These are phyloP conservation scores for Neonectria magnoliae DNA, from an alignment of 2,329 filamentous ascomycete genomes.

Conservation along the genomic window DNA sequence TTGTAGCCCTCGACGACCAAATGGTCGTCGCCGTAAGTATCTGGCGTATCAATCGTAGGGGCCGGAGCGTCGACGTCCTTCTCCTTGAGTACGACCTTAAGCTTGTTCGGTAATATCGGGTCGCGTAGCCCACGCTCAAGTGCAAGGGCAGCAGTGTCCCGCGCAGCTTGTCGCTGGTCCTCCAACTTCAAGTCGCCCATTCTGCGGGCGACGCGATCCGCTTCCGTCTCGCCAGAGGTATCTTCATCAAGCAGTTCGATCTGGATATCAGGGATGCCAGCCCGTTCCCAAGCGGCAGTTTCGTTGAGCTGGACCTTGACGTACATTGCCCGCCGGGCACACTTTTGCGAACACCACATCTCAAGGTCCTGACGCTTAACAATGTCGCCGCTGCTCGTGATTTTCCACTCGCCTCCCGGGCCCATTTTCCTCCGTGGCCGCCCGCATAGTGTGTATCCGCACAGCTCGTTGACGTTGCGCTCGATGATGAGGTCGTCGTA, in stretches of 20 bases:
- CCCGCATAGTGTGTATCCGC: conserved; percentile 85
- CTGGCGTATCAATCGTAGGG: conserved; percentile 33
- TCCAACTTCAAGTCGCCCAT: conserved; percentile 56
- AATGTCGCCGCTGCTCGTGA: conserved; percentile 69
- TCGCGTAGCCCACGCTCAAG: conserved; percentile 58
- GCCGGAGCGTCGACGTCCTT: conserved; percentile 51
- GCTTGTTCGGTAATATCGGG: conserved; percentile 41
- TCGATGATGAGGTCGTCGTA: conserved; percentile 91
- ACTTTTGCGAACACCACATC: conserved; percentile 86
- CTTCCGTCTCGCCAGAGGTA: conserved; percentile 58
- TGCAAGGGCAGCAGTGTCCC: conserved; percentile 57
- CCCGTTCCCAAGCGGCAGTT: conserved; percentile 85
- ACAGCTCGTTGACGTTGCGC: conserved; percentile 83
- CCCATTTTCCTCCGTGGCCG: conserved; percentile 67
- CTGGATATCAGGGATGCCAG: conserved; percentile 63
- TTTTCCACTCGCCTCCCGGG: conserved; percentile 72
- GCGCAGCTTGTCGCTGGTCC: conserved; percentile 52
- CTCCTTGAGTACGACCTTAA: conserved; percentile 63
- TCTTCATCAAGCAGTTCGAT: conserved; percentile 77
- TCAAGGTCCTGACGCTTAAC: conserved; percentile 78
- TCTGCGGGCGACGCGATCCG: conserved; percentile 49
- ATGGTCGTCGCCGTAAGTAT: conserved; percentile 52
- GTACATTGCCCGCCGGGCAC: conserved; percentile 82
- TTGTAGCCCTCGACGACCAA: conserved; percentile 63
- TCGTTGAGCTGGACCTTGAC: conserved; percentile 89